Evolutionary conservation across 768 basidiomycete genomes (phyloP).

Genomic region (Suillus fuscotomentosus): DNA sequence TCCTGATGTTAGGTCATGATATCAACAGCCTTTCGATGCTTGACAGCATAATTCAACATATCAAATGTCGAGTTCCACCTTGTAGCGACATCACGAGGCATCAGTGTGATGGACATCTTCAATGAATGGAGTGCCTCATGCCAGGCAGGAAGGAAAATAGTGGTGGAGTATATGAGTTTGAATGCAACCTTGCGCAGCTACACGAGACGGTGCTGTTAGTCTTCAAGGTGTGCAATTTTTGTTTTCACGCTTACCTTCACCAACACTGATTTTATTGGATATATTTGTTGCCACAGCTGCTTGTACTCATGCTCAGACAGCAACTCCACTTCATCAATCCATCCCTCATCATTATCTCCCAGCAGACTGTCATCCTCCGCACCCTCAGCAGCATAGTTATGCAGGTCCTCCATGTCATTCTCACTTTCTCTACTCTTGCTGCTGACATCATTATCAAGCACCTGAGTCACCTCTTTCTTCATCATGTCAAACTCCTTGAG

Average conservation of each 20-base stretch:
- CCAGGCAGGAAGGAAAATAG: slow-evolving; percentile 22
- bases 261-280: neutral
- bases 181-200: slow-evolving; percentile 21
- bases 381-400: neutral
- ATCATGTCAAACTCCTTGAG: too few relatives aligned
- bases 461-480: too few relatives aligned
- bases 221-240: too few relatives aligned
- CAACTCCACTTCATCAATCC: slow-evolving; percentile 17
- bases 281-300: slow-evolving; percentile 11
- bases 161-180: slow-evolving; percentile 23
- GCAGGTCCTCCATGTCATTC: neutral
- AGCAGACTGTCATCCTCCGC: neutral
- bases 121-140: neutral
- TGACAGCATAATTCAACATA: slow-evolving; percentile 19
- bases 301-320: slow-evolving; percentile 13
- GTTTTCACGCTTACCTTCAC: slow-evolving; percentile 7
- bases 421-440: too few relatives aligned
- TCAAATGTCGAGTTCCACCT: slow-evolving; percentile 25
- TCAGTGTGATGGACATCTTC: neutral
- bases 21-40: slow-evolving; percentile 24
- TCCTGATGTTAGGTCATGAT: slow-evolving; percentile 12
- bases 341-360: slow-evolving; percentile 14
- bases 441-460: too few relatives aligned
- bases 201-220: neutral
- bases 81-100: slow-evolving; percentile 25